Percentiles rank a stretch among this genome's conserved stretches.
Conservation (phyloP, 2,329 filamentous ascomycete species). For the Pseudogymnoascus verrucosus region DNA sequence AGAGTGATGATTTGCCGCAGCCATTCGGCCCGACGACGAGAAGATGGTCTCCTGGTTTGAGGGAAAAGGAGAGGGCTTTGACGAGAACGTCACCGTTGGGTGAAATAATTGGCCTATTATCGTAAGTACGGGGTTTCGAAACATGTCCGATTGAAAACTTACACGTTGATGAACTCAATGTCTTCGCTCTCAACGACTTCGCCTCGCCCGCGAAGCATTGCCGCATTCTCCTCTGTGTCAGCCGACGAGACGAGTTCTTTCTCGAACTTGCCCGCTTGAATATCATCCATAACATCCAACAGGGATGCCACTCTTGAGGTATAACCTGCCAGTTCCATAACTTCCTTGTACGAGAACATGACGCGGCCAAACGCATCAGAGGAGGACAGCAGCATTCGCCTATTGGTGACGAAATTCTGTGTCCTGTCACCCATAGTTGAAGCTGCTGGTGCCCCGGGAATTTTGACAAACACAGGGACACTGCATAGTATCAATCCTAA, state of each 20-base stretch:
- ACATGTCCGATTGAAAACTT: slow-evolving; percentile 28
- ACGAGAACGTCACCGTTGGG: slow-evolving; percentile 93
- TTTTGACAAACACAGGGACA: slow-evolving; percentile 90
- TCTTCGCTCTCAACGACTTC: slow-evolving; percentile 72
- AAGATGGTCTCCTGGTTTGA: slow-evolving; percentile 80
- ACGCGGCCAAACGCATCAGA: slow-evolving; percentile 93
- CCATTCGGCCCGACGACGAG: slow-evolving; percentile 91
- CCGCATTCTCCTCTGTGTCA: slow-evolving; percentile 71
- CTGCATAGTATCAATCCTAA: slow-evolving; percentile 86
- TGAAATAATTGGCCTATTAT: slow-evolving; percentile 71
- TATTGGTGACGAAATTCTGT: slow-evolving; percentile 84
- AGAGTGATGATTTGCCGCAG: slow-evolving; percentile 92
- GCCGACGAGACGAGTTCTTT: slow-evolving; percentile 94
- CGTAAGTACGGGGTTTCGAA: slow-evolving; percentile 16
- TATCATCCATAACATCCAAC: slow-evolving; percentile 89
- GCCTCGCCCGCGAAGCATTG: slow-evolving; percentile 74
- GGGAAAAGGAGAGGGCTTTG: slow-evolving; percentile 74
- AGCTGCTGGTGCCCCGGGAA: slow-evolving; percentile 54
- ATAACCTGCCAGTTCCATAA: slow-evolving; percentile 92
- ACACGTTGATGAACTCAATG: slow-evolving; percentile 79
- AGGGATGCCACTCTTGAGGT: slow-evolving; percentile 86
- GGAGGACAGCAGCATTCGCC: slow-evolving; percentile 82
- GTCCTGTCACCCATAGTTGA: slow-evolving; percentile 63
- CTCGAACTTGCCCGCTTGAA: slow-evolving; percentile 82
- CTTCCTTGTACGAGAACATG: slow-evolving; percentile 97